phyloP scores from a whole-genome alignment of 2,329 filamentous ascomycete genomes.

The Stenocarpella maydis region DNA sequence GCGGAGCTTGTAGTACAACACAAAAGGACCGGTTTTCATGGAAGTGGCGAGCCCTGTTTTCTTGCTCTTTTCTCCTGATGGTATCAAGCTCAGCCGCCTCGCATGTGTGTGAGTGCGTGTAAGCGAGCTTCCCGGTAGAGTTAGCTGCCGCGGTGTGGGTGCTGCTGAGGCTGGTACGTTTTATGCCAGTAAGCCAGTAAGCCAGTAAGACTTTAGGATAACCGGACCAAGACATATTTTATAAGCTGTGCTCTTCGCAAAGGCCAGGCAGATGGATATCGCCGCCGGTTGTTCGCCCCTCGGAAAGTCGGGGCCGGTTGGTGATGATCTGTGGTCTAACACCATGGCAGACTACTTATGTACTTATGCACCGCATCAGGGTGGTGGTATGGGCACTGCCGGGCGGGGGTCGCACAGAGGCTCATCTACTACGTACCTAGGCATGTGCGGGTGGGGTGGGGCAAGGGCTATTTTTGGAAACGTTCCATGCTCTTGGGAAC shows the following conservation, averaged over 20 bases:
- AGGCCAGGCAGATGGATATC: not conserved
- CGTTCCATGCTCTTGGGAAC: not conserved
- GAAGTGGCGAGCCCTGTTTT: not conserved
- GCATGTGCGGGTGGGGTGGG: not conserved
- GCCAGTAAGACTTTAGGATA: conserved; percentile 13
- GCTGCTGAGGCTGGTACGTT: not conserved
- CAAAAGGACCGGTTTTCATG: not conserved
- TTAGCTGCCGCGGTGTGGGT: not conserved
- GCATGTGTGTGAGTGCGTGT: not conserved
- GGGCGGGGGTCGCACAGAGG: conserved; percentile 6
- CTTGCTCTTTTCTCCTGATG: not conserved
- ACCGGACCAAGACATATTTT: not conserved
- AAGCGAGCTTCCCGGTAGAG: not conserved
- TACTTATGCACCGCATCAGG: conserved; percentile 1
- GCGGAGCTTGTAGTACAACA: not conserved
- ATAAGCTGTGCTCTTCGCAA: not conserved
- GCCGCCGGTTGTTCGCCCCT: not conserved
- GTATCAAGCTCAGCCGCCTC: not conserved
- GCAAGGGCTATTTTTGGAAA: conserved; percentile 19
- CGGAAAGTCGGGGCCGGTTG: not conserved
- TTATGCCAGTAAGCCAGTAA: not conserved
- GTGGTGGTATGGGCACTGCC: conserved; percentile 19
- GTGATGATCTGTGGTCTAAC: not conserved
- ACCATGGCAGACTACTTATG: not conserved
- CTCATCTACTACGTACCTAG: not conserved